Percentiles rank a stretch among this genome's conserved stretches.
phyloP scores from a whole-genome alignment of 257 asterid genomes.

The Gentiana straminea region DNA sequence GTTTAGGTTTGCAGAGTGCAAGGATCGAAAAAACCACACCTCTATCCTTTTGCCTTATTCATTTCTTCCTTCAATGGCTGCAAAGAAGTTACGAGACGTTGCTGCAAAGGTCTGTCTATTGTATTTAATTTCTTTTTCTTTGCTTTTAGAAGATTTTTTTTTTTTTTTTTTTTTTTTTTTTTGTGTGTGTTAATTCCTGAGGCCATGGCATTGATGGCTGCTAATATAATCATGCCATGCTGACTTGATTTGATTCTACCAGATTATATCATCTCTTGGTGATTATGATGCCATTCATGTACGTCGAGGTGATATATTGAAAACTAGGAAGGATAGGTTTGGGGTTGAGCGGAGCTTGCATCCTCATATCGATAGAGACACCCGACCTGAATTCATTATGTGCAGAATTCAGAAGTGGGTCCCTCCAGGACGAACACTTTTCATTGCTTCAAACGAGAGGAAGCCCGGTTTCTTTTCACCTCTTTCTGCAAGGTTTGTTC shows the following conservation, averaged over 20 bases:
- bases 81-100: constrained; percentile 59
- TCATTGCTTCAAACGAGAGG: constrained; percentile 89
- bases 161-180: not conserved
- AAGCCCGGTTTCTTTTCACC: constrained; percentile 76
- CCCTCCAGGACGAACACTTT: constrained; percentile 70
- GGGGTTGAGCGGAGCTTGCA: constrained; percentile 70
- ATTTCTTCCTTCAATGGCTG: constrained; percentile 90
- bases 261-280: constrained; percentile 77
- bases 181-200: no score
- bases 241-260: constrained; percentile 12
- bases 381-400: constrained; percentile 74
- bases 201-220: no score
- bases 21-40: constrained; percentile 71
- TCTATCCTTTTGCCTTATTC: constrained; percentile 66
- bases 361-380: constrained; percentile 94
- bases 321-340: constrained; percentile 78
- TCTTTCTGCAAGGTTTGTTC: constrained; percentile 46
- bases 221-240: no score
- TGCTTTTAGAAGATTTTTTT: not conserved
- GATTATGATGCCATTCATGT: constrained; percentile 95
- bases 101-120: constrained; percentile 56
- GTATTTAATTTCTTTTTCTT: not conserved
- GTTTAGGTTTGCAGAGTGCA: constrained; percentile 98
- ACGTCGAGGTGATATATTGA: constrained; percentile 87
- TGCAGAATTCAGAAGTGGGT: constrained; percentile 93